Evolutionary conservation across 2,329 filamentous ascomycete genomes (phyloP), one percentile per base, ranked within the genome.

Genomic region (Aspergillus calidoustus): DNA sequence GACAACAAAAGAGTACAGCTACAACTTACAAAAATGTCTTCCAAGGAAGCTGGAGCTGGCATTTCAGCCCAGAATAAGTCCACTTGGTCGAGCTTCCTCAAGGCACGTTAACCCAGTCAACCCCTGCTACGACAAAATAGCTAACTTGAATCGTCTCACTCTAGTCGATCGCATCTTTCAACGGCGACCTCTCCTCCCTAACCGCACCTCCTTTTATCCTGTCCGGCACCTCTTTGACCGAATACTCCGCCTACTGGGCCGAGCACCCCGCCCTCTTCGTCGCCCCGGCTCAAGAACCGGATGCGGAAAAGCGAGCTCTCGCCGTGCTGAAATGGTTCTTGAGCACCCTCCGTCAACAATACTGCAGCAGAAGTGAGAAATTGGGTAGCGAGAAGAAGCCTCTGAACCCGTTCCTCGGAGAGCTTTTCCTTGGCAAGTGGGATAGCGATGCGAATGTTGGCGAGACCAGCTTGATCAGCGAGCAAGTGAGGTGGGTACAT

Each of bases 311-410:
- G 82, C 88, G 94, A 64, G 89, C 92, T 22, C 80, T 96, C 68
- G 83, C 94, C 38, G 94, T 98, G n/a, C 82, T 97, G 70, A 96
- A 94, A 79, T 98, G 94, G 94, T 98, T 97, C 81, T 81, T 98
- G 59, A 93, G 89, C 72, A 97, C 93, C 3, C 83, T 98, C 56
- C 96, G 95, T 81, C 92, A 96, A 78, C 92, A 96, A 57, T 90
- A 90, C 75, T 86, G 84, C 69, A 87, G 83, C 69, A 82, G 87
- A 62, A 96, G 91, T 74, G 93, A 97, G 75, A 88, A 89, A 76
- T 79, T 88, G 66, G 93, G 92, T 54, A 95, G 92, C 73, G 94
- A 97, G 83, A 98, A 98, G 87, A 99, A 98, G 83, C 94, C 94
- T 2, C 81, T 99, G 62, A 98, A 99, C 74, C 95, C 95, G 0